Percentiles rank a stretch among this genome's conserved stretches.
Evolutionary conservation across 2,329 filamentous ascomycete species (phyloP).

Genomic region (Xylariaceae sp.): DNA sequence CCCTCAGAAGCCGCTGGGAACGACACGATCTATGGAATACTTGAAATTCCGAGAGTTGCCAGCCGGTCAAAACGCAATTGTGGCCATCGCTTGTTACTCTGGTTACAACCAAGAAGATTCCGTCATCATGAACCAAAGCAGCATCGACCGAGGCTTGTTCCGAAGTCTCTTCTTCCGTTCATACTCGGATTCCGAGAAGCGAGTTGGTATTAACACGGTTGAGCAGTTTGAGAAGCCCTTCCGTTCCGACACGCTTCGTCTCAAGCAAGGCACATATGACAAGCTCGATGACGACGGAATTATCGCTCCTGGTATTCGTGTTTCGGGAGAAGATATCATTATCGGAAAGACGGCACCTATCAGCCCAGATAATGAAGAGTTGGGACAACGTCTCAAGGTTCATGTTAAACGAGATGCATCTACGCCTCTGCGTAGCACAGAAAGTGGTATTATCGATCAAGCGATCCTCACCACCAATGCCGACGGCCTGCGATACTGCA

Average conservation of each 20-base stretch:
- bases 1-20: conserved; percentile 93
- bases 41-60: conserved; percentile 96
- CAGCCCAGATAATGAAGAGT: conserved; percentile 84
- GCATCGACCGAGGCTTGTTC: conserved; percentile 96
- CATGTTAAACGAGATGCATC: conserved; percentile 95
- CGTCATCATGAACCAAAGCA: conserved; percentile 99
- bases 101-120: conserved; percentile 99
- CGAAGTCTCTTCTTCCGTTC: conserved; percentile 96
- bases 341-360: conserved; percentile 98
- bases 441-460: conserved; percentile 93
- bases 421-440: conserved; percentile 88
- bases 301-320: conserved; percentile 86
- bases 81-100: conserved; percentile 94
- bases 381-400: conserved; percentile 83
- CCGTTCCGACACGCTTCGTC: conserved; percentile 78
- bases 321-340: conserved; percentile 97
- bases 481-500: conserved; percentile 92
- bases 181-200: conserved; percentile 96
- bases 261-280: conserved; percentile 95
- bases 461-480: conserved; percentile 92
- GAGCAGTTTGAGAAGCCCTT: conserved; percentile 96
- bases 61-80: conserved; percentile 95
- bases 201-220: conserved; percentile 86
- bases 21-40: conserved; percentile 97
- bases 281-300: conserved; percentile 97